These are phyloP conservation scores for Hanseniaspora lindneri DNA, from an alignment of 805 yeast species.

Conservation along the genomic window DNA sequence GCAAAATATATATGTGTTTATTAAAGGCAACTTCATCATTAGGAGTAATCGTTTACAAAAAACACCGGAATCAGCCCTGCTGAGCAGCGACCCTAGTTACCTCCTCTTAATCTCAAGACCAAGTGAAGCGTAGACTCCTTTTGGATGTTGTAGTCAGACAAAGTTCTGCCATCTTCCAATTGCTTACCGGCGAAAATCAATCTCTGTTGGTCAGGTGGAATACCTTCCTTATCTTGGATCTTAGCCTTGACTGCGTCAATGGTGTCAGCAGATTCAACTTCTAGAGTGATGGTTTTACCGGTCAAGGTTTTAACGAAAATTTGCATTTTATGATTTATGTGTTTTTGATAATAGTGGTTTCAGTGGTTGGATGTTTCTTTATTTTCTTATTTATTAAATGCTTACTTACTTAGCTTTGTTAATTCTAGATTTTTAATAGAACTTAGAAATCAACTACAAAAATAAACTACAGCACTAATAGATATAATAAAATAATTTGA, in stretches of 20 bases:
- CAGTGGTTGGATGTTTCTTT: slow-evolving; percentile 30
- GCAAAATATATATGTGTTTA: too few species aligned
- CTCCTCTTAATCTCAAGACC: slow-evolving; percentile 67
- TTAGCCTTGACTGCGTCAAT: slow-evolving; percentile 83
- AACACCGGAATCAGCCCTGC: too few species aligned
- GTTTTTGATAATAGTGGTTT: slow-evolving; percentile 23
- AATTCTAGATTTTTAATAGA: too few species aligned
- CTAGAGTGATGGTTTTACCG: slow-evolving; percentile 92
- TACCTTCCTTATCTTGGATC: slow-evolving; percentile 61
- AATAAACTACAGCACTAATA: too few species aligned
- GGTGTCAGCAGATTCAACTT: slow-evolving; percentile 91
- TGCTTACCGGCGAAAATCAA: slow-evolving; percentile 62
- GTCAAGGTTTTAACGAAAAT: slow-evolving; percentile 89
- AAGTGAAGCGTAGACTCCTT: slow-evolving; percentile 60
- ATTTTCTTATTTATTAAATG: too few species aligned
- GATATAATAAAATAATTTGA: too few species aligned
- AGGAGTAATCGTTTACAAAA: too few species aligned
- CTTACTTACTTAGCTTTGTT: too few species aligned
- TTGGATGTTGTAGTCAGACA: slow-evolving; percentile 62
- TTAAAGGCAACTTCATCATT: too few species aligned
- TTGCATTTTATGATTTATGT: slow-evolving; percentile 44
- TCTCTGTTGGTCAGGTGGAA: slow-evolving; percentile 63
- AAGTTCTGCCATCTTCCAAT: slow-evolving; percentile 58
- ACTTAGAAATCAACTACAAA: too few species aligned
- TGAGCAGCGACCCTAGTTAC: too few species aligned